Evolutionary conservation across 2,329 filamentous ascomycete genomes (phyloP), one percentile per base, ranked within the genome.

Genomic region (Tolypocladium tropicale): DNA sequence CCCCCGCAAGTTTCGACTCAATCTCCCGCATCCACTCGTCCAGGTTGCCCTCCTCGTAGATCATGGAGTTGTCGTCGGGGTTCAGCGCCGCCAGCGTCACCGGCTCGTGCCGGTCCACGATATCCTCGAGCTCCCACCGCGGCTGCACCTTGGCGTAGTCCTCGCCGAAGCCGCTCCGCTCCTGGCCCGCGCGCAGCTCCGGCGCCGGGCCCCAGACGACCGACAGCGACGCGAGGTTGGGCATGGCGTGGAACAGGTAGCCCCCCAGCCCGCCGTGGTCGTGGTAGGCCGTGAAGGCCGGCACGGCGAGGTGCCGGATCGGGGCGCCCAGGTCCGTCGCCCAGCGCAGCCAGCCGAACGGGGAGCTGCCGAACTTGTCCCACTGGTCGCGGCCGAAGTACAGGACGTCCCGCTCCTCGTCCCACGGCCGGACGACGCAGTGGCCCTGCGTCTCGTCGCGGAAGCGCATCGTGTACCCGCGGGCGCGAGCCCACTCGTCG

Each of bases 201-300:
- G 63, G 66, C 25, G 63, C 51, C 21, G 55, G 16, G 23, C 61
- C 63, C 64, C 65, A 68, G 21, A 68, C 39, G 21, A 58, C 55
- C 18, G 58, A 62, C 21, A 69, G 43, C 9, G 53, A 52, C 43
- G 56, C 25, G 14, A 69, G 53, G 23, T 61, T 56, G 25, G 59
- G 55, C 54, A 65, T 53, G 14, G 28, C 43, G 4, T 51, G 46
- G 34, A 66, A 43, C 2, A 63, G 7, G 14, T 18, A 7, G 2
- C 25, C 41, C 3, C 50, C 54, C 5, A 69, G 46, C 33, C 49
- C 57, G 9, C 10, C 23, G 53, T 60, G 55, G 59, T 59, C 63
- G 57, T 65, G 62, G 56, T 67, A 67, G 5, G 61, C 62, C 21
- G 60, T 64, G 30, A 63, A 64, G 2, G 64, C 64, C 0, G 67